Percentiles rank a stretch among this genome's conserved stretches.
phyloP scores from a whole-genome alignment of 345 rosid genomes.

The Moringa oleifera region DNA sequence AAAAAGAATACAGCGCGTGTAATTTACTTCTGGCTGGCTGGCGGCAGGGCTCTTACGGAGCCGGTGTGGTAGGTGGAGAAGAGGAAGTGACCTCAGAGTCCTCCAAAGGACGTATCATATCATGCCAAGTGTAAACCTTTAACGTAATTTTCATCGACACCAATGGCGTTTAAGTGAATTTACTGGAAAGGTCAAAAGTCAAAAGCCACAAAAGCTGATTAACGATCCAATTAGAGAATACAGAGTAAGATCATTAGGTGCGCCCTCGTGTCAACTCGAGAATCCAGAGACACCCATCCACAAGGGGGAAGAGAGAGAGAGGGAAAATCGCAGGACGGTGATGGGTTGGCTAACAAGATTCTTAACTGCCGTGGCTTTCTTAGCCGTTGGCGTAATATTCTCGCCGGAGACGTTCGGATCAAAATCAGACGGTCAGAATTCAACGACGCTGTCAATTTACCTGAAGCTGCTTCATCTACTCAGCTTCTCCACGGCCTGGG shows the following conservation, averaged over 20 bases:
- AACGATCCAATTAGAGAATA: background rate
- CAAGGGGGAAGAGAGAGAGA: background rate
- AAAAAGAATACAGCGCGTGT: no score
- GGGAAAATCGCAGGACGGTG: conserved; percentile 5
- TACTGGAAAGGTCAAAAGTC: background rate
- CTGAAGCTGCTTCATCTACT: conserved; percentile 87
- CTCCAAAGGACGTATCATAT: no score
- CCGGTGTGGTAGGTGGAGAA: no score
- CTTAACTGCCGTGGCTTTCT: conserved; percentile 58
- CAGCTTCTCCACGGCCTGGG: conserved; percentile 92
- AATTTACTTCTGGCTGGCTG: no score
- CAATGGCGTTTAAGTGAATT: conserved; percentile 2
- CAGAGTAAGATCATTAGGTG: background rate
- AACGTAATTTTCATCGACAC: no score
- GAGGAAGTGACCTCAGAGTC: no score
- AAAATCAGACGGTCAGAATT: conserved; percentile 32
- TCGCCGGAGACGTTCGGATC: conserved; percentile 92
- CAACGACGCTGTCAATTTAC: conserved; percentile 37
- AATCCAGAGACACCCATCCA: background rate
- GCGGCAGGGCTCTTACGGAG: no score
- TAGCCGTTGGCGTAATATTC: conserved; percentile 73
- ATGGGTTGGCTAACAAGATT: conserved; percentile 91
- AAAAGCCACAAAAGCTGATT: no score
- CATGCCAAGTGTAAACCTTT: no score
- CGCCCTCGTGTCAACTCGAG: no score